phyloP scores from a whole-genome alignment of 257 asterid species.

The Nicotiana paniculata region DNA sequence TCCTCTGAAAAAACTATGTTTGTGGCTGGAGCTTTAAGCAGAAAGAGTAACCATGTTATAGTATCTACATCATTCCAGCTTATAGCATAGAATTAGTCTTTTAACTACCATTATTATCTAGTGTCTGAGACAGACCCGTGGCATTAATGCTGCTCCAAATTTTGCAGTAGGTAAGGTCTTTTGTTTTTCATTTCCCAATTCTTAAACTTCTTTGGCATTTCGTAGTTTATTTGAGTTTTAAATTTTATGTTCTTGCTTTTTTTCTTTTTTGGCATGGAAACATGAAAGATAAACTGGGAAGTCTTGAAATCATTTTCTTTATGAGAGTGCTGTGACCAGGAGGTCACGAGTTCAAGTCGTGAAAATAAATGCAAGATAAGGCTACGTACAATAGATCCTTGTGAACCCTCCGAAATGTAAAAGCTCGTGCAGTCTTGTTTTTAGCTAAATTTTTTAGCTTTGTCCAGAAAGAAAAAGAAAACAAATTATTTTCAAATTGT shows the following conservation, averaged over 20 bases:
- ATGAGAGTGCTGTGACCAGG: background rate
- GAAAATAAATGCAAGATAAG: no score
- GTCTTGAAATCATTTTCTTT: background rate
- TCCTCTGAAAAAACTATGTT: slow-evolving; percentile 29
- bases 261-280: background rate
- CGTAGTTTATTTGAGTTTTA: background rate
- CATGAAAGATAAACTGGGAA: background rate
- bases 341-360: no score
- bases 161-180: background rate
- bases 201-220: background rate
- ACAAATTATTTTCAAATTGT: background rate
- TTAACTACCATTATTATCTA: background rate
- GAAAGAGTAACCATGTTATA: no score
- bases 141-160: background rate
- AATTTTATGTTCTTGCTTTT: background rate
- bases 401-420: no score
- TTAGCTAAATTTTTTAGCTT: background rate
- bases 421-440: background rate
- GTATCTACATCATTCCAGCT: background rate
- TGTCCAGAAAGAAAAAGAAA: background rate
- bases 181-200: background rate
- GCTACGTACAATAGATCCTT: no score
- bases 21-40: no score
- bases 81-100: background rate
- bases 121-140: background rate